Percentiles rank a stretch among this genome's conserved stretches.
Conservation (phyloP, 768 basidiomycete genomes). For the Mycena polygramma region DNA sequence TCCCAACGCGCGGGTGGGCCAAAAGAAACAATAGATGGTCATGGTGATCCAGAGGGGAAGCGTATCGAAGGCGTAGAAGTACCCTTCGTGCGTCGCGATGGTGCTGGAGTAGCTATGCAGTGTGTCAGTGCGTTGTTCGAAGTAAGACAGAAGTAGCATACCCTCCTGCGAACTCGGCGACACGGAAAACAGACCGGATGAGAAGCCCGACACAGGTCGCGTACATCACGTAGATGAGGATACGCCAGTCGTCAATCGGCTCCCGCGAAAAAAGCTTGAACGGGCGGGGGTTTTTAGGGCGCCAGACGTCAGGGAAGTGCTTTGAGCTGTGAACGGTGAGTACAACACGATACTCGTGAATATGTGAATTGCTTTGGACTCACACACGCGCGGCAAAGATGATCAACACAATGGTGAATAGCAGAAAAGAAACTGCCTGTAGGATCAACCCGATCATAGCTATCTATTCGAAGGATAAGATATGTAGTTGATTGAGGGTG, state of each 20-base stretch:
- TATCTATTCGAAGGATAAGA: conserved; percentile 40
- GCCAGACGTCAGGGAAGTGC: conserved; percentile 23
- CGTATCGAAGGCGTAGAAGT: conserved; percentile 68
- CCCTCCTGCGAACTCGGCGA: conserved; percentile 63
- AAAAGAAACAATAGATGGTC: conserved; percentile 48
- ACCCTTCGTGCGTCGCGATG: conserved; percentile 60
- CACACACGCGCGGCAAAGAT: conserved; percentile 44
- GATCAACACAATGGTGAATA: conserved; percentile 52
- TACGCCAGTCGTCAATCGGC: conserved; percentile 34
- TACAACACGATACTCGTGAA: neutral
- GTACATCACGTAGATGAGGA: conserved; percentile 7
- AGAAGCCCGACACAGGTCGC: conserved; percentile 36
- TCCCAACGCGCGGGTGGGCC: conserved; percentile 31
- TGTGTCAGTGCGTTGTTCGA: neutral
- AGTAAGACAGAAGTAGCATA: conserved; percentile 35
- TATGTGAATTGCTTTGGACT: neutral
- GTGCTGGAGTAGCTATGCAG: conserved; percentile 44
- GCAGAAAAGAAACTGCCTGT: conserved; percentile 55
- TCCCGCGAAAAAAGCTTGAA: conserved; percentile 15
- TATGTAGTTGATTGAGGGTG: too few relatives aligned
- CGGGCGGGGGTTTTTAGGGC: neutral
- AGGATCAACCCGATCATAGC: conserved; percentile 58
- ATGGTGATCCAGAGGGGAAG: conserved; percentile 64
- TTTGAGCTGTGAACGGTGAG: neutral
- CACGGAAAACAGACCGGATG: conserved; percentile 66